Base-by-base conservation (phyloP, 2,329 filamentous ascomycete genomes). In the Diaporthe destruens region DNA sequence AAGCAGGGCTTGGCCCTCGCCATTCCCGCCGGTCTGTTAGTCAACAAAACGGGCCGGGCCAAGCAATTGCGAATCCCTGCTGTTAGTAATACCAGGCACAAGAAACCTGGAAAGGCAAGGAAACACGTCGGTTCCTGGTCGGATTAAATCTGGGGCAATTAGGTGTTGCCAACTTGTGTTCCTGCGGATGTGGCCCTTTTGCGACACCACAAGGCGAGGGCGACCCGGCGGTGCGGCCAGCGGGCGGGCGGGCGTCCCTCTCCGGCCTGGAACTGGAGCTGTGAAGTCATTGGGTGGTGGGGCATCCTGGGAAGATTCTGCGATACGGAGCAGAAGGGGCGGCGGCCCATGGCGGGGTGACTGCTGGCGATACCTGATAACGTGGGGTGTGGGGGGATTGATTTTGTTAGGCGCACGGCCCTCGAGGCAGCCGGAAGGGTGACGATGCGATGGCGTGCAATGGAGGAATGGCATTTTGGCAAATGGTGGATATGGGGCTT, bases 211-310 rank as follows among this genome's bases (percentile, higher is more conserved):
- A 29, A 29, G 29, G 29, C 29, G 29, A 29, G 5, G 29, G 29
- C 29, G 29, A 29, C 29, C 29, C 29, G 29, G 29, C 2, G 29
- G 29, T 29, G 29, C 29, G 29, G 29, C 29, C 29, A 29, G 6
- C 12, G 16, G 14, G 25, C 23, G 18, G 25, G 14, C 16, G 32
- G 16, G 18, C 25, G 25, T 29, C 53, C 4, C 42, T 29, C 36
- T n/a, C 56, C 56, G 34, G 32, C 11, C 20, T 36, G 14, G 23
- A 25, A 14, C 44, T 34, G 23, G 55, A 61, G 55, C 47, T 61
- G 68, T 70, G 68, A 70, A 70, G 68, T 70, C 68, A 68, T 68
- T 39, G 57, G 54, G 25, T 70, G 68, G 68, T 70, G 68, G 68
- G 68, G 68, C 57, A 53, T 61, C 44, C 18, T 49, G 57, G 44